Evolutionary conservation across 768 basidiomycete species (phyloP), one percentile per base, ranked within the genome.

Genomic region (Naganishia onofrii): DNA sequence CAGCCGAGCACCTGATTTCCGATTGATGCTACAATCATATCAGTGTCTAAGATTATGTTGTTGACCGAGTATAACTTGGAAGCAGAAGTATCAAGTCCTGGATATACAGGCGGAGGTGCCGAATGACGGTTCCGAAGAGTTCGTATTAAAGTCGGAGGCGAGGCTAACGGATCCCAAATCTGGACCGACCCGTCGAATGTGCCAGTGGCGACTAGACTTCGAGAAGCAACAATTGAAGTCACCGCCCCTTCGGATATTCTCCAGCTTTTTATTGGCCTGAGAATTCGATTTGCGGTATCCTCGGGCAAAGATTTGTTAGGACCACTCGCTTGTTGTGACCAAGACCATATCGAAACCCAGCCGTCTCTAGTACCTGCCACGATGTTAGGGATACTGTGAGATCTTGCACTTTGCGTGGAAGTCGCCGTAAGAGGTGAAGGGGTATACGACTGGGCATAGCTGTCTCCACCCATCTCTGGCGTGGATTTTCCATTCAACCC

Each of bases 11-110:
- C 74, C 38, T 73, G 73, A 26, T 69, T 54, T 12, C 79, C 79
- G 38, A 80, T 72, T 31, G 66, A 67, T 19, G 79, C 79, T 6
- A 78, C 76, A 31, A 78, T 68, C 66, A 80, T 71, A 60, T 80
- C 79, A 38, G 78, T 74, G 67, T 78, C 79, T 26, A 80, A 70
- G 31, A 78, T 71, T 51, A 80, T 73, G 29, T 76, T 72, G 68
- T 80, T 80, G 19, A 76, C 73, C 4, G 75, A 76, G 53, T 76
- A 73, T 44, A 67, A 71, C 51, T 65, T 32, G 21, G 76, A 71
- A 12, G 58, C 69, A 17, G 46, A 44, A 10, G 69, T 53, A 9
- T 58, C 58, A 21, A 70, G 58, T 15, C 72, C 70, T 19, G 64
- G 70, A 44, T 73, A 76, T 2, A 71, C 71, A 17, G 76, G 71